A percentile compares a stretch with the other conserved stretches of the same genome.
These are phyloP conservation scores for Eragrostis tef DNA, from an alignment of 202 grass and related monocot genomes.

Conservation along the genomic window DNA sequence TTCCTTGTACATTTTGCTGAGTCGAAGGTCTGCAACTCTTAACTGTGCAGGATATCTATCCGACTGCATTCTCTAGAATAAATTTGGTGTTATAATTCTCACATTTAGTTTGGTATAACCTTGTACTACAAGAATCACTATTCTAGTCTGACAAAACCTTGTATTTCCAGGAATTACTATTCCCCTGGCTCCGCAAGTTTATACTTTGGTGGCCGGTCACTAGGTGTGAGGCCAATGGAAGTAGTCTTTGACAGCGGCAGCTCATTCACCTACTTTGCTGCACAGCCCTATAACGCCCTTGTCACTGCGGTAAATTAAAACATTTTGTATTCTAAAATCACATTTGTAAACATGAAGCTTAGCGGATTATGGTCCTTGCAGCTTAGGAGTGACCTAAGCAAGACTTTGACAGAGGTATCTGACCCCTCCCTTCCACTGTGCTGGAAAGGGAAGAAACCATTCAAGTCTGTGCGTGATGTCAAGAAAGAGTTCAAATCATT, in stretches of 20 bases:
- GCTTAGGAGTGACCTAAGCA: slow-evolving; percentile 70
- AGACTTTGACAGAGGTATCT: slow-evolving; percentile 62
- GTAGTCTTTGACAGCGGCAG: slow-evolving; percentile 90
- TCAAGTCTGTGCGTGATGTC: slow-evolving; percentile 78
- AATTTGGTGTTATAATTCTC: neutral
- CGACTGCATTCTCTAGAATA: neutral
- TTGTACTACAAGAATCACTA: slow-evolving; percentile 2
- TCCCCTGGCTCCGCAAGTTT: slow-evolving; percentile 84
- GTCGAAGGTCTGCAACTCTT: neutral
- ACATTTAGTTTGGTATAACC: neutral
- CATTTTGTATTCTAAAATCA: neutral
- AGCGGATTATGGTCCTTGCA: slow-evolving; percentile 51
- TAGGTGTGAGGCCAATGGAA: slow-evolving; percentile 70
- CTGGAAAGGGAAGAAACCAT: slow-evolving; percentile 91
- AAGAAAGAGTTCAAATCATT: slow-evolving; percentile 88
- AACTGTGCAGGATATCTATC: neutral
- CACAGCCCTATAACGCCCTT: slow-evolving; percentile 76
- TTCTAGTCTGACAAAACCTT: slow-evolving; percentile 19
- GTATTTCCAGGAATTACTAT: slow-evolving; percentile 79
- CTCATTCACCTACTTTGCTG: slow-evolving; percentile 89
- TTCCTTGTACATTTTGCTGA: slow-evolving; percentile 7
- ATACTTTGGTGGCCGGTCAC: slow-evolving; percentile 57
- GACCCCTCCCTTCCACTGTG: slow-evolving; percentile 80
- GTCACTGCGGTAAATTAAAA: slow-evolving; percentile 63
- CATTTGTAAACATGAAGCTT: slow-evolving; percentile 24